Evolutionary conservation across 306 rosid genomes (phyloP), one percentile per base, ranked within the genome.

Genomic region (Inga leiocalycina): DNA sequence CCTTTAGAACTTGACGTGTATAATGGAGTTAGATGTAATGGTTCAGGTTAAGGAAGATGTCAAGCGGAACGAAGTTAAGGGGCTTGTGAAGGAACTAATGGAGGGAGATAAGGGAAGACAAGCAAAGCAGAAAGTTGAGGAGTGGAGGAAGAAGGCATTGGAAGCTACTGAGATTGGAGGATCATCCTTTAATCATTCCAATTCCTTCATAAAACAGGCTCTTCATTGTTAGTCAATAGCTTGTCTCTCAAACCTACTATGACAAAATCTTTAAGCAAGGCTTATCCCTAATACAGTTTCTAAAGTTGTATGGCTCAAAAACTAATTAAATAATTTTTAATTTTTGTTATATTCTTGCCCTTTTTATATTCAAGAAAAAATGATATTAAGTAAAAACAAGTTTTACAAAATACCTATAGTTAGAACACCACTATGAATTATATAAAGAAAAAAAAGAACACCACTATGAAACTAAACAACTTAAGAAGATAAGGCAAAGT

Each of bases 131-230:
- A 85, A 77, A 6, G 87, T 80, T 8, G 43, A 49, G 9, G 86
- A 84, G 46, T 89, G 87, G 91, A 84, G 81, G 86, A 82, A 24
- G 54, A 88, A 84, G 77, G 93, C 89, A 48, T 17, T 32, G 10
- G 75, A 90, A 64, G 87, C 87, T 67, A 82, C 84, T 34, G 80
- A 80, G 27, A 12, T 81, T 5, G 90, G 83, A 8, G 91, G 90
- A 19, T 76, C 84, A 1, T 91, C 88, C 4, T 82, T 74, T 17
- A 45, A 34, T 66, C 64, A 87, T 79, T 89, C 89, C 80, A 82
- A 80, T 52, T 74, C 68, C 82, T 75, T 91, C 35, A 68, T 89
- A 1, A 82, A 82, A 72, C 88, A 91, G 80, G 83, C 46, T 35
- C 86, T 88, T 59, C 65, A 44, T 12, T 27, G 11, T n/a, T 35